Base-by-base conservation (phyloP, 129 eudicot genomes). In the Artemisia tridentata region DNA sequence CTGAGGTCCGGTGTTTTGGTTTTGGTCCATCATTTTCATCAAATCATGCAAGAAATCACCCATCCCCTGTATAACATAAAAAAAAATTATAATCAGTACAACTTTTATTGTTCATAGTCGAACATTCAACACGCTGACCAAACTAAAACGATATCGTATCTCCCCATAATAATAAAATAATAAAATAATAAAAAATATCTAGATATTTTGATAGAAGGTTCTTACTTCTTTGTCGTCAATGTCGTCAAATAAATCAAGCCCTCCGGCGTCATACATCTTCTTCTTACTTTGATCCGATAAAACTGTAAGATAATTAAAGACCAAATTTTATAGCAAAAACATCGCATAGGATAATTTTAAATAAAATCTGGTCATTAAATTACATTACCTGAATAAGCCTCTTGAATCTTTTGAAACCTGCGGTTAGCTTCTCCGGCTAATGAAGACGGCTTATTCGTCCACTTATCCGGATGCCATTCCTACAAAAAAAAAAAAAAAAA, bases 381-480 rank as follows among this genome's bases (percentile, higher is more conserved):
- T 9, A 47, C 43, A 23, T 49, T 27, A 92, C 98, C 98, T 43
- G 98, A 80, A 59, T 92, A 92, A 0, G 98, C 98, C 73, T 92
- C 98, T 52, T 92, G 96, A 9, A 92, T 83, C 23, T 85, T 88
- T 84, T 89, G 98, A 31, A 92, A 92, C 64, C 79, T 82, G 13
- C 86, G 86, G 5, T 84, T 85, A 1, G 96, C 95, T 73, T 87
- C 96, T 31, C 82, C 95, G 75, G 90, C 88, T 16, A 13, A 1
- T 69, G 71, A 84, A 56, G 91, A 20, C 66, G 90, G 86, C 19
- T 87, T 89, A 69, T 72, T 79, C 61, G 80, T 52, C 85, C 90
- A 82, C 85, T 90, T 74, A 48, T 92, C 98, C 41, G 98, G 98
- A 72, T 92, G 98, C 98, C 96, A 92, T 80, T 87, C 87, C 98